Conservation (phyloP, 2,329 filamentous ascomycete species). For the Gnomoniopsis sp. region DNA sequence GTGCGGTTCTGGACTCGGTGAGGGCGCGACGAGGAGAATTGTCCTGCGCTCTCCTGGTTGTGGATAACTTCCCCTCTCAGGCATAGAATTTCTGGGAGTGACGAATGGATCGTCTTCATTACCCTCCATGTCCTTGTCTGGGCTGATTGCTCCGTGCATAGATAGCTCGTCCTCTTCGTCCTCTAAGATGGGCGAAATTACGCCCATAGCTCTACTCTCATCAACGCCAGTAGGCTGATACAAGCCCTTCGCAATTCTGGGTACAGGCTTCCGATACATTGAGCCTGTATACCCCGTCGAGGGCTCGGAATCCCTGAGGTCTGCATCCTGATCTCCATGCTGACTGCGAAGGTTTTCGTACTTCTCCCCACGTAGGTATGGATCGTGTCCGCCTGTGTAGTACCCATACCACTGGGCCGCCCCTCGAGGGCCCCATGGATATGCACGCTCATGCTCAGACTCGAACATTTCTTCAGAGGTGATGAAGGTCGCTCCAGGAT, state of each 20-base stretch:
- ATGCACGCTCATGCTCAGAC: constrained; percentile 29
- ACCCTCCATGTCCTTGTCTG: constrained; percentile 19
- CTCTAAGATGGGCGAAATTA: constrained; percentile 58
- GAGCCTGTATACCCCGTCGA: constrained; percentile 17
- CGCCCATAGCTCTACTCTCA: constrained; percentile 23
- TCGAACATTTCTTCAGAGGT: constrained; percentile 44
- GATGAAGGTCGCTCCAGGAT: constrained; percentile 13
- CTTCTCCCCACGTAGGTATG: constrained; percentile 36
- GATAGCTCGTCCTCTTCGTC: constrained; percentile 50
- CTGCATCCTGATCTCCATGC: constrained; percentile 29
- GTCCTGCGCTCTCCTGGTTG: not conserved
- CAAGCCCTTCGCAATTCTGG: constrained; percentile 31
- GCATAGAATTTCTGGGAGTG: constrained; percentile 34
- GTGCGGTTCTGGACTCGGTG: constrained; percentile 31
- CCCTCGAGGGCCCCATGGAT: constrained; percentile 27
- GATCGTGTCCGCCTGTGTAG: constrained; percentile 42
- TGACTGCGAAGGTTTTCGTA: constrained; percentile 46
- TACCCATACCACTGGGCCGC: constrained; percentile 31
- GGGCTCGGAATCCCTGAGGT: constrained; percentile 37
- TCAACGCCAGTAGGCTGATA: constrained; percentile 33
- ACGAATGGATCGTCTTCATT: constrained; percentile 44
- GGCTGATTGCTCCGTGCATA: constrained; percentile 20
- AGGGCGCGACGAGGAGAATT: constrained; percentile 28
- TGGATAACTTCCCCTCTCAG: constrained; percentile 21
- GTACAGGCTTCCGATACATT: constrained; percentile 25